Evolutionary conservation across 768 basidiomycete genomes (phyloP).

Genomic region (Psilocybe cubensis): DNA sequence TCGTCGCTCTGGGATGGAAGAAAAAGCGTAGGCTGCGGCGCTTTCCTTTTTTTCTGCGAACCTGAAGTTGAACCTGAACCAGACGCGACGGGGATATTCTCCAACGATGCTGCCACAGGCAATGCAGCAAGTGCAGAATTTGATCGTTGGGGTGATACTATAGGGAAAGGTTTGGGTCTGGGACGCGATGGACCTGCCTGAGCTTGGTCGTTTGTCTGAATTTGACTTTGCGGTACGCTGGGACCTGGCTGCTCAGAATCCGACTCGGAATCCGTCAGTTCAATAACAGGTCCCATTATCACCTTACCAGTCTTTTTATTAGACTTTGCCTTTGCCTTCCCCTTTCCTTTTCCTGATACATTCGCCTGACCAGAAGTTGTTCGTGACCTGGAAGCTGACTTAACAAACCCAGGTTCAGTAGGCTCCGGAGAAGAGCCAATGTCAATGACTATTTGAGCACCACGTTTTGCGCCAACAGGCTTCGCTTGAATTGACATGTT

Average conservation of each 20-base stretch:
- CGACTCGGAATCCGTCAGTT: slow-evolving; percentile 55
- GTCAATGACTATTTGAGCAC: slow-evolving; percentile 10
- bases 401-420: not conserved
- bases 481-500: not conserved
- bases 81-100: slow-evolving; percentile 15
- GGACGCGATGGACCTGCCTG: slow-evolving; percentile 4
- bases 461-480: not conserved
- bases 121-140: not conserved
- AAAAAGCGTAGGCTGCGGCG: slow-evolving; percentile 28
- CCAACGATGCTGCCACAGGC: slow-evolving; percentile 4
- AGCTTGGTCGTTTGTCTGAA: not conserved
- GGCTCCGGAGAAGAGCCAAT: slow-evolving; percentile 17
- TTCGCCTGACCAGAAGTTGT: not conserved
- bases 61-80: slow-evolving; percentile 20
- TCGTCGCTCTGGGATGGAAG: slow-evolving; percentile 32
- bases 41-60: slow-evolving; percentile 7
- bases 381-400: not conserved
- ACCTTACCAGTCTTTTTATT: not conserved
- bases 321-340: slow-evolving; percentile 13
- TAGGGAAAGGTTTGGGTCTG: not conserved
- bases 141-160: not conserved
- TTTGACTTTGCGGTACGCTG: not conserved
- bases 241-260: slow-evolving; percentile 23
- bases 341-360: not conserved
- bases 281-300: slow-evolving; percentile 39